Conservation (phyloP, 148 eudicot species). For the Mesembryanthemum crystallinum region DNA sequence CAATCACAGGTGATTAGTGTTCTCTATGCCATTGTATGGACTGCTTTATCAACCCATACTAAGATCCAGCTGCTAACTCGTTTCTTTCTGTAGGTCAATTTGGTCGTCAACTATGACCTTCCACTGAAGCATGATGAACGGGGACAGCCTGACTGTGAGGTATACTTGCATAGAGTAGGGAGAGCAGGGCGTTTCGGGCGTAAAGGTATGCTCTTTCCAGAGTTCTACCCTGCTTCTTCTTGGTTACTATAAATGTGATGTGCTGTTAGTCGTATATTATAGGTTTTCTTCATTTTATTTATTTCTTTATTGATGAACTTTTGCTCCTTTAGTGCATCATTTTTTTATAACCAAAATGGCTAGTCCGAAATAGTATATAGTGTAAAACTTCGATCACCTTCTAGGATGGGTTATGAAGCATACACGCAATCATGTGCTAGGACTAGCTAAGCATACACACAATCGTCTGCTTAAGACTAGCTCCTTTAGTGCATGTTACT, state of each 20-base stretch:
- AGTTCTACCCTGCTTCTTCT: neutral
- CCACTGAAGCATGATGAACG: conserved; percentile 45
- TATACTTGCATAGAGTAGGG: conserved; percentile 91
- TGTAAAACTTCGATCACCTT: too few relatives aligned
- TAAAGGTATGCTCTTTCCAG: conserved; percentile 52
- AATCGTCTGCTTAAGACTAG: too few relatives aligned
- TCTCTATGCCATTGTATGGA: neutral
- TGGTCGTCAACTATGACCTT: conserved; percentile 91
- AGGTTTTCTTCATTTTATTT: too few relatives aligned
- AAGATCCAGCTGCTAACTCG: conserved; percentile 3
- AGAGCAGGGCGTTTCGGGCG: conserved; percentile 98
- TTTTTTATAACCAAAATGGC: too few relatives aligned
- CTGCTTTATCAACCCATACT: neutral
- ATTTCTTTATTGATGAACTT: too few relatives aligned
- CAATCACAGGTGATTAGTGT: conserved; percentile 61
- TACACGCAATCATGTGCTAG: too few relatives aligned
- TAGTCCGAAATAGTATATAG: too few relatives aligned
- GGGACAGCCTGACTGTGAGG: conserved; percentile 80
- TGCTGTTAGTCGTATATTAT: too few relatives aligned
- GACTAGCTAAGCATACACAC: too few relatives aligned
- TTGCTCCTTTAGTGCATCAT: neutral
- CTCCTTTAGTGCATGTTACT: neutral
- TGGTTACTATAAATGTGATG: neutral
- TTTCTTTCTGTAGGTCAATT: conserved; percentile 56
- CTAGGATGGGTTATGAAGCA: too few relatives aligned